Conservation (phyloP, 305 asterid species). For the Solanum hybrid region DNA sequence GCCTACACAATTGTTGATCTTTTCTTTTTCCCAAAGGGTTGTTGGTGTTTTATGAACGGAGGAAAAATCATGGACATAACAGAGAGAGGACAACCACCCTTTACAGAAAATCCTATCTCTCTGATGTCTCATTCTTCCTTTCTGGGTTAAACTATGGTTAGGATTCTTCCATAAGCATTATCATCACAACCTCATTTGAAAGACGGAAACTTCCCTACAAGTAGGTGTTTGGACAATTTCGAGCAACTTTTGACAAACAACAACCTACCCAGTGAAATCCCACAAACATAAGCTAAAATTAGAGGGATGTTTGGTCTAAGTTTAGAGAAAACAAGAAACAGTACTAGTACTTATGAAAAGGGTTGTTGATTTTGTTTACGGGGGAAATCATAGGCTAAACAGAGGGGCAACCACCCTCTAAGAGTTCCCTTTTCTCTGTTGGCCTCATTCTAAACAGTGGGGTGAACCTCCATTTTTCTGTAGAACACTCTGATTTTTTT, state of each 20-base stretch:
- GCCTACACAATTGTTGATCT: neutral
- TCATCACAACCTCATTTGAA: neutral
- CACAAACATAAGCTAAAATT: neutral
- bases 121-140: neutral
- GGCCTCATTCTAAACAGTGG: neutral
- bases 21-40: neutral
- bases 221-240: neutral
- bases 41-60: neutral
- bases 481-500: neutral
- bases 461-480: neutral
- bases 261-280: neutral
- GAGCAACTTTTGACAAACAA: neutral
- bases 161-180: neutral
- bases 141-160: neutral
- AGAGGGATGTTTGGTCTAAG: neutral
- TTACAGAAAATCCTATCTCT: neutral
- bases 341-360: neutral
- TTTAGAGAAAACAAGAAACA: neutral
- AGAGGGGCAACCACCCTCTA: neutral
- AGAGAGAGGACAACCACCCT: constrained; percentile 1
- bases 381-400: neutral
- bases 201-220: neutral
- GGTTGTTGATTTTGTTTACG: neutral
- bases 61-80: neutral
- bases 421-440: neutral